Evolutionary conservation across 164 flowering plant genomes (phyloP), one percentile per base, ranked within the genome.

Genomic region (Nymphaea thermarum): DNA sequence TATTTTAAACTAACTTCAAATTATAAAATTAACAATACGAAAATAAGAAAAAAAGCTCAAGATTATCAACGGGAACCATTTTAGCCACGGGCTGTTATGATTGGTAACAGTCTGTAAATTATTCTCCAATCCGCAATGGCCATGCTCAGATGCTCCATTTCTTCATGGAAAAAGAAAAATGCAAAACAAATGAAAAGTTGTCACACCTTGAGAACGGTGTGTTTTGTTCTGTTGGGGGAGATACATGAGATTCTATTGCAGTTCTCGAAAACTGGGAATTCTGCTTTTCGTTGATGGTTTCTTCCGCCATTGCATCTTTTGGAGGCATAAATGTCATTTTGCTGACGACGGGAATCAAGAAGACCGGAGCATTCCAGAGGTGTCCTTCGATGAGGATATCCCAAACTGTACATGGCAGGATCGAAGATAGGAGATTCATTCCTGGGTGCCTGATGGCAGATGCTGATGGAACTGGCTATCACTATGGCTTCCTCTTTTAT

Each of bases 401-500:
- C 77, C 17, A 68, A 66, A 53, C 66, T 36, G 3, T 75, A 70
- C 12, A 77, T 71, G 0, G 86, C 67, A 10, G 90, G 89, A 51
- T 80, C 71, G 64, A 82, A 84, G 3, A 82, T 41, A 3, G 89
- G 86, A 25, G 60, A 71, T 44, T 88, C 94, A 60, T 70, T 75
- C 44, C 70, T 72, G 41, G 78, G 67, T 45, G 75, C 44, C 42
- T 68, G 60, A 71, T 41, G 42, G 6, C 79, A 76, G 2, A 75
- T 70, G 62, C 66, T 78, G 72, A 89, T 65, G 73, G 83, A 84
- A 10, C 72, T 83, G 65, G 84, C 84, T 53, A 86, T 84, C 67
- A 87, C 85, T 65, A 43, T 81, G 2, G 74, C 77, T 75, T 91
- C 93, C 70, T 81, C 84, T 73, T 68, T 79, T n/a, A 88, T 74